Conservation (phyloP, 345 rosid genomes). For the Ricinus communis region DNA sequence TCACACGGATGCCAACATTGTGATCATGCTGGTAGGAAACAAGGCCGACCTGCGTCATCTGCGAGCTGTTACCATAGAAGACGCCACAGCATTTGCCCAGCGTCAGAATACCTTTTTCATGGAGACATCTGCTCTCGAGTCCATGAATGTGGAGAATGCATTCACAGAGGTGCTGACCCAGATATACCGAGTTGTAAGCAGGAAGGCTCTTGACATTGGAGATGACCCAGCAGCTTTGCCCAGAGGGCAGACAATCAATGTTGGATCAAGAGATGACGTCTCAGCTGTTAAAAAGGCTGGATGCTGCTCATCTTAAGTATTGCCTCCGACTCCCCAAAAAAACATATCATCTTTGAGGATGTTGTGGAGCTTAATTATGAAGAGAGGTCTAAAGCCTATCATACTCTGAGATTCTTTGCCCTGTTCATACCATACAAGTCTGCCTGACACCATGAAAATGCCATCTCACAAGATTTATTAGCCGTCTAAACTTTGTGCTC, state of each 20-base stretch:
- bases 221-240: constrained; percentile 30
- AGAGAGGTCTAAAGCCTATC: not conserved
- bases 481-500: not conserved
- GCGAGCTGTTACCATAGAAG: constrained; percentile 27
- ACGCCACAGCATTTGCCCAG: constrained; percentile 28
- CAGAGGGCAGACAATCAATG: constrained; percentile 33
- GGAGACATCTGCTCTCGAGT: constrained; percentile 39
- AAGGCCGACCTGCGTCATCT: constrained; percentile 37
- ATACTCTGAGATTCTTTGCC: not conserved
- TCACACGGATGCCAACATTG: constrained; percentile 37
- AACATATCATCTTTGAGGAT: too few relatives aligned
- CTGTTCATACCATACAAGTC: constrained; percentile 16
- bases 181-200: constrained; percentile 33
- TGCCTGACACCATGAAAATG: constrained; percentile 2
- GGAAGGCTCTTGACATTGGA: constrained; percentile 34
- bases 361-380: too few relatives aligned
- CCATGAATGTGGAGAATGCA: constrained; percentile 35
- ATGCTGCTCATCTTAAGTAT: constrained; percentile 26
- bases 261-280: constrained; percentile 32
- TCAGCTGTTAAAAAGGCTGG: constrained; percentile 32
- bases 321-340: too few relatives aligned
- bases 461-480: not conserved
- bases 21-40: constrained; percentile 38
- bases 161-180: constrained; percentile 35
- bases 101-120: constrained; percentile 32